Evolutionary conservation across 306 rosid species (phyloP).

Genomic region (Begonia fuchsioides): DNA sequence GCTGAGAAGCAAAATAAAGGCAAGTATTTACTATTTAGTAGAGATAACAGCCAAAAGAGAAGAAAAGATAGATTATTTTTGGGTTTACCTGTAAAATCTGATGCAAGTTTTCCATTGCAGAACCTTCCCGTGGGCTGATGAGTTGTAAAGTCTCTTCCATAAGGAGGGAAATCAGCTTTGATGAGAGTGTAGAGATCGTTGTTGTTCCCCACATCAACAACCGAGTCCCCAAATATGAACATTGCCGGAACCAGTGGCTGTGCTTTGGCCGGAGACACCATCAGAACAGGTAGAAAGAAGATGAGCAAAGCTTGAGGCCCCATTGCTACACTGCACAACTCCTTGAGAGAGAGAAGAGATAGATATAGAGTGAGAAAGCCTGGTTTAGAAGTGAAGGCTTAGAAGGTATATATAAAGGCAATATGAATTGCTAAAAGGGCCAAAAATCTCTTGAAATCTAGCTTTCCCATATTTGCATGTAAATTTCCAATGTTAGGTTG

Average conservation of each 20-base stretch:
- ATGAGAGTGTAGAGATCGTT: conserved; percentile 22
- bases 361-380: not conserved
- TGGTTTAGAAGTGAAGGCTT: not conserved
- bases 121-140: conserved; percentile 51
- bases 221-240: conserved; percentile 64
- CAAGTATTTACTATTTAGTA: not conserved
- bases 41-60: not conserved
- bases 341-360: conserved; percentile 7
- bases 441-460: conserved; percentile 15
- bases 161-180: conserved; percentile 52
- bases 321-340: conserved; percentile 4
- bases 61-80: not conserved
- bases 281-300: conserved; percentile 13
- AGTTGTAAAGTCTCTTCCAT: conserved; percentile 52
- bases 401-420: conserved; percentile 3
- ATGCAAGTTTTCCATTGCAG: conserved; percentile 57
- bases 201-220: conserved; percentile 58
- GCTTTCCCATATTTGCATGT: not conserved
- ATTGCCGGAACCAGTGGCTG: conserved; percentile 58
- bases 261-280: conserved; percentile 22
- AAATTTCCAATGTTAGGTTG: not conserved
- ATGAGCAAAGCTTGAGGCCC: conserved; percentile 17
- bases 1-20: conserved; percentile 13
- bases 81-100: conserved; percentile 36
- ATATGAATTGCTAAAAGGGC: conserved; percentile 8